phyloP scores from a whole-genome alignment of 2,329 filamentous ascomycete genomes.

The Fusarium sp. region DNA sequence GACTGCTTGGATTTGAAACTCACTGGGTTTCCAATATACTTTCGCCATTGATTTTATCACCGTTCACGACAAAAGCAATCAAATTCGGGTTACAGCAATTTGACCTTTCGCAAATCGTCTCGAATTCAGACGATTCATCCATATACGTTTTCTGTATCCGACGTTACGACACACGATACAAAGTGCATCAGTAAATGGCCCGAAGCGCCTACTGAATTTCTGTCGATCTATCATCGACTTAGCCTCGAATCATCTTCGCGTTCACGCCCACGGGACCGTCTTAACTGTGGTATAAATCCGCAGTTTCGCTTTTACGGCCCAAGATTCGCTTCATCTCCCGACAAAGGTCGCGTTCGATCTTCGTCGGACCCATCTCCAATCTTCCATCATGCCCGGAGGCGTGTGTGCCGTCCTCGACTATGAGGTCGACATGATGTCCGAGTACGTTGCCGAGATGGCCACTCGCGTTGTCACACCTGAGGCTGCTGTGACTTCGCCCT shows the following conservation, averaged over 20 bases:
- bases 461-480: conserved; percentile 67
- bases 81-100: conserved; percentile 5
- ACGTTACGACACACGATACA: conserved; percentile 29
- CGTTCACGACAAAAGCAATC: conserved; percentile 30
- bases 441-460: conserved; percentile 93
- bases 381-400: conserved; percentile 75
- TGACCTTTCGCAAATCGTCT: conserved; percentile 12
- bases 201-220: conserved; percentile 41
- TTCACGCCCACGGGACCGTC: conserved; percentile 19
- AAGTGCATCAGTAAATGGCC: conserved; percentile 50
- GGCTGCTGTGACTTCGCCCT: conserved; percentile 71
- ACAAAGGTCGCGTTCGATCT: conserved; percentile 55
- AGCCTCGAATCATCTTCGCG: conserved; percentile 12
- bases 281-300: conserved; percentile 29
- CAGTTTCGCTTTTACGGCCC: conserved; percentile 32
- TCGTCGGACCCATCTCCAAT: conserved; percentile 50
- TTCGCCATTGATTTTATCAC: conserved; percentile 19
- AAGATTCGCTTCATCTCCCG: conserved; percentile 42
- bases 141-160: conserved; percentile 35
- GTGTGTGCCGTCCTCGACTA: conserved; percentile 96
- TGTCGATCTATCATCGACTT: conserved; percentile 29
- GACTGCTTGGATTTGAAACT: conserved; percentile 22
- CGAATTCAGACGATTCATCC: conserved; percentile 8
- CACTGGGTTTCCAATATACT: conserved; percentile 20
- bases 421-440: conserved; percentile 94